Evolutionary conservation across 176 grass and related monocot species (phyloP).

Genomic region (Puya raimondii): DNA sequence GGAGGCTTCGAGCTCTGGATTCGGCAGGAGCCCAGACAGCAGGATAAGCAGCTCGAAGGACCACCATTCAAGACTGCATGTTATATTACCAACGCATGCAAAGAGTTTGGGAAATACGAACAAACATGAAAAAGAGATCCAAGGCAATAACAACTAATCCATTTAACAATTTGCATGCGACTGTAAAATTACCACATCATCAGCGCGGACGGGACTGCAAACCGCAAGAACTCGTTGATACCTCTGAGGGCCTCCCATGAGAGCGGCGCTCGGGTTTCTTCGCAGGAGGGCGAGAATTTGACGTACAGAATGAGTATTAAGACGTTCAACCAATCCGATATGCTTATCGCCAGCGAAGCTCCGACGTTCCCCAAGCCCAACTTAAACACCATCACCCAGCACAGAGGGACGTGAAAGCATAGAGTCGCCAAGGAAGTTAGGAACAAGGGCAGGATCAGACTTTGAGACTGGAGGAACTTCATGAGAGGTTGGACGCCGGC

Average conservation of each 20-base stretch:
- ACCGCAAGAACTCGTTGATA: conserved; percentile 43
- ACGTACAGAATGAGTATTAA: conserved; percentile 60
- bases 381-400: conserved; percentile 68
- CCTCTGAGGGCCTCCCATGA: conserved; percentile 50
- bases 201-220: conserved; percentile 78
- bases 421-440: conserved; percentile 36
- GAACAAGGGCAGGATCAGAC: conserved; percentile 67
- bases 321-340: conserved; percentile 67
- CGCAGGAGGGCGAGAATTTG: conserved; percentile 42
- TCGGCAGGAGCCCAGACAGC: conserved; percentile 64
- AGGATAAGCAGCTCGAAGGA: conserved; percentile 86
- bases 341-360: conserved; percentile 67
- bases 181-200: conserved; percentile 66
- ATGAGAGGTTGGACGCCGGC: conserved; percentile 53
- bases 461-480: conserved; percentile 80
- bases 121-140: too few species aligned
- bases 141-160: too few species aligned
- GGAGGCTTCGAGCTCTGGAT: conserved; percentile 75
- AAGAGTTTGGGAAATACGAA: conserved; percentile 4
- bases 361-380: conserved; percentile 50
- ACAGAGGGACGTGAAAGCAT: conserved; percentile 63
- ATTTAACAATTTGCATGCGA: conserved; percentile 1
- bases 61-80: conserved; percentile 83
- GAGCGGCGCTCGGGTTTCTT: conserved; percentile 35
- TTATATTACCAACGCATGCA: neutral